Evolutionary conservation across 805 yeast genomes (phyloP).

Genomic region (Cyberlindnera xylosilytica): DNA sequence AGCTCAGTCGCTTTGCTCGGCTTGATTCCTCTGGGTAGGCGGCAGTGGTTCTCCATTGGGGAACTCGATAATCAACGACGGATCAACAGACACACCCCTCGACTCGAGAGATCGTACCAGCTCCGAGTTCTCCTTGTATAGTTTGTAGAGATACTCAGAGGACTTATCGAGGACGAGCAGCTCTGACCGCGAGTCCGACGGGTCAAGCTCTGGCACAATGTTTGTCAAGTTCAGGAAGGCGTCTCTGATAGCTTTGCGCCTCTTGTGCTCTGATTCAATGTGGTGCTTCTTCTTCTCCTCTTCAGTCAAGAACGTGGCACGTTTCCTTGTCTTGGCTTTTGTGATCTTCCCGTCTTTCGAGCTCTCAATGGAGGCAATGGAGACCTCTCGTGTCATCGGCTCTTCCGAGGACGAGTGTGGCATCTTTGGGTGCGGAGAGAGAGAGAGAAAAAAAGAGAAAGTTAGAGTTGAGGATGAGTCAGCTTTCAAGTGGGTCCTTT

Average conservation of each 20-base stretch:
- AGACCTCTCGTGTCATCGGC: background rate
- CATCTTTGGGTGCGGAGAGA: background rate
- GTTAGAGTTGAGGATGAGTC: no score
- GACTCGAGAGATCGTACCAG: constrained; percentile 40
- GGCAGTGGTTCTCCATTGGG: constrained; percentile 12
- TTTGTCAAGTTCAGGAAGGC: constrained; percentile 76
- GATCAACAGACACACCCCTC: constrained; percentile 27
- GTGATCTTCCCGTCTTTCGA: background rate
- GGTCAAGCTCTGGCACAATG: constrained; percentile 68
- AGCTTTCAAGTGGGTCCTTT: no score
- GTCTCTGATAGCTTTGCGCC: constrained; percentile 80
- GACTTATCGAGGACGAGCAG: constrained; percentile 67
- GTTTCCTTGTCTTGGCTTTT: constrained; percentile 15
- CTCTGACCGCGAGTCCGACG: constrained; percentile 78
- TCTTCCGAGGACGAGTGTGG: background rate
- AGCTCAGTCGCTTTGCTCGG: no score
- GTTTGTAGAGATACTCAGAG: constrained; percentile 48
- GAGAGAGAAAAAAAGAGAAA: no score
- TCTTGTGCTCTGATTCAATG: constrained; percentile 80
- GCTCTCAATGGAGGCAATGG: constrained; percentile 1
- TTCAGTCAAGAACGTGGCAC: constrained; percentile 26
- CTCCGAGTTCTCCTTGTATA: constrained; percentile 47
- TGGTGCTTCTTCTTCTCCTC: constrained; percentile 60
- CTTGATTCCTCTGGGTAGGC: no score
- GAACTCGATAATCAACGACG: constrained; percentile 7